Evolutionary conservation across 2,329 filamentous ascomycete genomes (phyloP).

Genomic region (Botryotinia calthae): DNA sequence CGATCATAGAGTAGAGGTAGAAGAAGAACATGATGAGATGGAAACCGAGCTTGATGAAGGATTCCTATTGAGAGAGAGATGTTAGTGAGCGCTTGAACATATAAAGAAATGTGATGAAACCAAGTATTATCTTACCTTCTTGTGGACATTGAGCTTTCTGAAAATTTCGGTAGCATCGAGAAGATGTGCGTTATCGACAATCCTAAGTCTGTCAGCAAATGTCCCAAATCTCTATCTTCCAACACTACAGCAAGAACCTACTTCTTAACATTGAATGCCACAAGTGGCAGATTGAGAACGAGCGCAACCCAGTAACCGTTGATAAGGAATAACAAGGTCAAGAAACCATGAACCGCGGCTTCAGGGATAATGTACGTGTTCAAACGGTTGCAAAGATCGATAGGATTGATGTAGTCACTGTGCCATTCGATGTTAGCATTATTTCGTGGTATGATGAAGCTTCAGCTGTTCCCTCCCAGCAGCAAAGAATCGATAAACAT

Average conservation of each 20-base stretch:
- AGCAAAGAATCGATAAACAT: not conserved
- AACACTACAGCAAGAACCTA: slow-evolving; percentile 49
- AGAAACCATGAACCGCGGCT: slow-evolving; percentile 92
- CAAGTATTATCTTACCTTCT: slow-evolving; percentile 65
- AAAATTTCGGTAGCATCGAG: slow-evolving; percentile 99
- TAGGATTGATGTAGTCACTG: slow-evolving; percentile 99
- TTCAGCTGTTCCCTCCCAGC: not conserved
- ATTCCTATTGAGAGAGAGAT: slow-evolving; percentile 62
- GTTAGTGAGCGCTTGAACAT: slow-evolving; percentile 2
- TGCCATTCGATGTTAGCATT: slow-evolving; percentile 19
- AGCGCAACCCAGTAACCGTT: slow-evolving; percentile 98
- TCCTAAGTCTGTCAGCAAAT: slow-evolving; percentile 57
- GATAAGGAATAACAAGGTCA: slow-evolving; percentile 94
- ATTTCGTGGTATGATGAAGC: not conserved
- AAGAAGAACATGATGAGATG: slow-evolving; percentile 99
- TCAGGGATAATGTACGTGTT: slow-evolving; percentile 99
- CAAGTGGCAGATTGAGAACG: slow-evolving; percentile 84
- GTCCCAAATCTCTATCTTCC: not conserved
- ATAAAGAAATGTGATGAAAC: not conserved
- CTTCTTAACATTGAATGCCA: slow-evolving; percentile 98
- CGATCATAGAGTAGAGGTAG: slow-evolving; percentile 69
- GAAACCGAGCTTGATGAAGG: slow-evolving; percentile 98
- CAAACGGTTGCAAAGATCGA: slow-evolving; percentile 99
- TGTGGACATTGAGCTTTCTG: slow-evolving; percentile 97
- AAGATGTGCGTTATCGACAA: slow-evolving; percentile 94